Evolutionary conservation across 768 basidiomycete species (phyloP), one percentile per base, ranked within the genome.

Genomic region (Saitozyma sp.): DNA sequence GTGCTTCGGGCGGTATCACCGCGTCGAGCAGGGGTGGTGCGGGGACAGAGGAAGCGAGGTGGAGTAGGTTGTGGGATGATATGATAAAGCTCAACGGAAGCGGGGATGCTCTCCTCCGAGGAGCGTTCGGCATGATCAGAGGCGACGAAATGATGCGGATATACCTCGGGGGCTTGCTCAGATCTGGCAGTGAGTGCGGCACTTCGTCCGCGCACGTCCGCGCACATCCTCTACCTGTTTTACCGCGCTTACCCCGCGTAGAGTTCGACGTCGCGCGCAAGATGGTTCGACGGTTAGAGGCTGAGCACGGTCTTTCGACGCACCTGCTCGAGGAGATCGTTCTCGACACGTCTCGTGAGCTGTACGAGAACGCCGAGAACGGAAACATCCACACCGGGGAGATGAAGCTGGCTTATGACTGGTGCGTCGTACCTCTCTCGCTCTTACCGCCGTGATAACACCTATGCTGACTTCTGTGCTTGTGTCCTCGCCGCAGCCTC

Each of bases 371-470:
- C 70, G 90, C 96, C 2, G 87, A 84, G 65, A 89, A 87, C 0
- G 96, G 92, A 6, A 99, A 97, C 72, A 88, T 92, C 75, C 90
- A 91, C 68, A 84, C 85, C 43, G 94, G 95, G 5, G 92, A 95
- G 56, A 97, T 99, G 94, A 95, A 92, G 77, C 82, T 92, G 54
- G 96, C 96, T 1, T 94, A 94, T 78, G 91, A 95, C 61, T 98
- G 96, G 95, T 96, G 78, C 64, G 83, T 67, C 2, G 9, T 39
- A 9, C 48, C 55, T 39, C 17, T 16, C 48, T 17, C 8, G 46
- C 50, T 16, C 29, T 9, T 42, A 40, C 43, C 68, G 6, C 13
- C 50, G 3, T 61, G 59, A 46, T 40, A 50, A 50, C 29, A 13
- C 1, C 43, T 54, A 13, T 51, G 56, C 42, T 54, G 42, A 45